Conservation (phyloP, 352 stramenopile species). For the Phytophthora macrochlamydospora region DNA sequence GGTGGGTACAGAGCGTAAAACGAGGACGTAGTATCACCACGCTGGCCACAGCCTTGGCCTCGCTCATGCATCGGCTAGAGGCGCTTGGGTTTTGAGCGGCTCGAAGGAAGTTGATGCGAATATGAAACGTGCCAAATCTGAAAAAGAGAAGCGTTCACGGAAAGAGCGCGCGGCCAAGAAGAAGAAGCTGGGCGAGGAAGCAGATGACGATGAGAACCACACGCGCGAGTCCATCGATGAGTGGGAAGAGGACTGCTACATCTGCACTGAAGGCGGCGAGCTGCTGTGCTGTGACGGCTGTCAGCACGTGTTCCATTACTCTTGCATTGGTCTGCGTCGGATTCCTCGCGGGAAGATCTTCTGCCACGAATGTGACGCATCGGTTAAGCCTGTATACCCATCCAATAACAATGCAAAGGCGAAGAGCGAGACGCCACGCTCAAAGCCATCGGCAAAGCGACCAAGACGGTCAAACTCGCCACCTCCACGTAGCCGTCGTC, state of each 20-base stretch:
- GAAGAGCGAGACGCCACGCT: constrained; percentile 8
- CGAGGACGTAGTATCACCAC: constrained; percentile 55
- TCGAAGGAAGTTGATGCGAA: constrained; percentile 40
- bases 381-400: constrained; percentile 70
- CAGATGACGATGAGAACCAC: constrained; percentile 47
- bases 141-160: constrained; percentile 73
- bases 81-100: constrained; percentile 67
- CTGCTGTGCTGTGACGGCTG: constrained; percentile 92
- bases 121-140: constrained; percentile 60
- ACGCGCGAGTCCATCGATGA: constrained; percentile 69
- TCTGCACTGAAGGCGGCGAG: constrained; percentile 87
- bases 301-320: constrained; percentile 90
- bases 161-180: constrained; percentile 76
- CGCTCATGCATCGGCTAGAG: constrained; percentile 75
- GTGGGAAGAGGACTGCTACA: constrained; percentile 91
- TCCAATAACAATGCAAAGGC: constrained; percentile 16
- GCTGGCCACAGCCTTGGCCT: constrained; percentile 60
- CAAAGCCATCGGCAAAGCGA: constrained; percentile 22
- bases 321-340: constrained; percentile 81
- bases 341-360: constrained; percentile 88
- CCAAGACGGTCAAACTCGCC: constrained; percentile 28
- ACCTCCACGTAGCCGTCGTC: constrained; percentile 14
- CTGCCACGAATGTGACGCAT: constrained; percentile 77
- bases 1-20: constrained; percentile 74
- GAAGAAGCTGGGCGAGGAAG: constrained; percentile 66